A percentile compares a stretch with the other conserved stretches of the same genome.
Conservation (phyloP, 257 asterid species). For the Solanum piurae region DNA sequence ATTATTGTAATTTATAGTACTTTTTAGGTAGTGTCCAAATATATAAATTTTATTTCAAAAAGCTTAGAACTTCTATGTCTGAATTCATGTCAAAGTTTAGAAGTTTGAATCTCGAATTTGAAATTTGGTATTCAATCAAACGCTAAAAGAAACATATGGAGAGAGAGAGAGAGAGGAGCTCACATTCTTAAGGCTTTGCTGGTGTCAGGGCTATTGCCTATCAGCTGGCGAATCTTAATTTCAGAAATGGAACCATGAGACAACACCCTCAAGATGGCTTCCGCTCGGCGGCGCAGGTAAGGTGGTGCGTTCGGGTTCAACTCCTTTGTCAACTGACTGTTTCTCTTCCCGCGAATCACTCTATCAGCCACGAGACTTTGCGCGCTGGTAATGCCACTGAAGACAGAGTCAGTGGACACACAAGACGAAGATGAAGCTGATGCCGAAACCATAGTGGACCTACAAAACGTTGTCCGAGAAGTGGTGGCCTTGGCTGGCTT, state of each 20-base stretch:
- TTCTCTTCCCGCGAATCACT: neutral
- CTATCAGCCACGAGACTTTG: conserved; percentile 10
- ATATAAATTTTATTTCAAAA: neutral
- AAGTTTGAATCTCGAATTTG: neutral
- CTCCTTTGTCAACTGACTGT: neutral
- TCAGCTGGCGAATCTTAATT: conserved; percentile 72
- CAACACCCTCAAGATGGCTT: conserved; percentile 52
- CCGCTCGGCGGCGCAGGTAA: conserved; percentile 57
- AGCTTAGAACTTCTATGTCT: neutral
- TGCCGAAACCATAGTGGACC: neutral
- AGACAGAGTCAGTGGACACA: conserved; percentile 32
- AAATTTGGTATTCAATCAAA: neutral
- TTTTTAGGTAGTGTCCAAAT: neutral
- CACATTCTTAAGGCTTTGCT: conserved; percentile 98
- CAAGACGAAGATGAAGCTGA: conserved; percentile 37
- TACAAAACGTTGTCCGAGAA: conserved; percentile 26
- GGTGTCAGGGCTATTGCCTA: conserved; percentile 95
- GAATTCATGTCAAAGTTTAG: neutral
- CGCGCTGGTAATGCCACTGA: conserved; percentile 18
- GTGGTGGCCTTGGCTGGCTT: conserved; percentile 13
- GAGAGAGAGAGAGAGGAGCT: neutral
- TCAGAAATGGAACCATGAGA: conserved; percentile 70
- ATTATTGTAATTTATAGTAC: neutral
- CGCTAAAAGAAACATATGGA: neutral
- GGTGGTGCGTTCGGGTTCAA: conserved; percentile 16